phyloP scores from a whole-genome alignment of 2,329 filamentous ascomycete genomes.

The Alternaria triticimaculans region DNA sequence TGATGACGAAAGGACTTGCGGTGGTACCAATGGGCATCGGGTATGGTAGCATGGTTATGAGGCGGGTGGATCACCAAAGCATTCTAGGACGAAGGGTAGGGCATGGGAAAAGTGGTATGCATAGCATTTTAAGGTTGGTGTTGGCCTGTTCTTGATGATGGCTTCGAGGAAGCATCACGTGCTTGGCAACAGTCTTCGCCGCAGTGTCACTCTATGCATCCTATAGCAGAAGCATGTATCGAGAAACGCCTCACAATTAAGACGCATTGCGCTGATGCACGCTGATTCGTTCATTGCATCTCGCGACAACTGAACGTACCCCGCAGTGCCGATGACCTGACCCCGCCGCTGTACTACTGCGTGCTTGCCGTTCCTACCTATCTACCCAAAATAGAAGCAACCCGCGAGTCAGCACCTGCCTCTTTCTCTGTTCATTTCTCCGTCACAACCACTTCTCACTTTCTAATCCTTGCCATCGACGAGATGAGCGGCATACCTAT shows the following conservation, averaged over 20 bases:
- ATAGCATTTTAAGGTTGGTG: neutral
- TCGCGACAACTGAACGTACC: neutral
- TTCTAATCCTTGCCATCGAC: neutral
- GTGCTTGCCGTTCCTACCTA: neutral
- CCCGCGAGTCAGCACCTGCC: neutral
- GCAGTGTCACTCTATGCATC: neutral
- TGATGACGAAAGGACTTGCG: neutral
- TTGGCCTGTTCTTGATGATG: neutral
- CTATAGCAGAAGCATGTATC: neutral
- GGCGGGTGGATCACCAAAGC: neutral
- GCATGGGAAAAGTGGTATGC: neutral
- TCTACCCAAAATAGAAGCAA: neutral
- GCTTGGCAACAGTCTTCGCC: neutral
- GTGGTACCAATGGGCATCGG: neutral
- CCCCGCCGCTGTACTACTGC: neutral
- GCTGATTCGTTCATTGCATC: neutral
- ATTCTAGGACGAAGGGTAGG: neutral
- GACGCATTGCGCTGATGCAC: neutral
- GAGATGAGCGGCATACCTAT: constrained; percentile 30
- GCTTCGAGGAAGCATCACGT: neutral
- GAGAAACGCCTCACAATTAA: neutral
- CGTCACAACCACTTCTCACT: neutral
- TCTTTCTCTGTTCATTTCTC: neutral
- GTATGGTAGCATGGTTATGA: neutral
- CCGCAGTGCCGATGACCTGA: neutral